A percentile compares a stretch with the other conserved stretches of the same genome.
phyloP scores from a whole-genome alignment of 1,284 basidiomycete genomes.

The Neotropicomus parvogracilis region DNA sequence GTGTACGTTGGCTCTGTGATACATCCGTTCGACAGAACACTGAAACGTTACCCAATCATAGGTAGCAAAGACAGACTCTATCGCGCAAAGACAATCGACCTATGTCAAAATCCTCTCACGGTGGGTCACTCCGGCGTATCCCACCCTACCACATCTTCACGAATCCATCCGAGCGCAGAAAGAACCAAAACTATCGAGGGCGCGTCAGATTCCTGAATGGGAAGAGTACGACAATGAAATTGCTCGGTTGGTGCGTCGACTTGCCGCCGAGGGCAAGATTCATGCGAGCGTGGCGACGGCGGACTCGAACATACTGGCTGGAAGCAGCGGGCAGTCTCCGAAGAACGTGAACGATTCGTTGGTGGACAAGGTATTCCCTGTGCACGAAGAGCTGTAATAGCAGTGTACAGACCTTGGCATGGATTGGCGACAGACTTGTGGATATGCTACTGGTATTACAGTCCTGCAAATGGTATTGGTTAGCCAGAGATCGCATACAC shows the following conservation, averaged over 20 bases:
- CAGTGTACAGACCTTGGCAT: too few species aligned
- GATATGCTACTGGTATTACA: too few species aligned
- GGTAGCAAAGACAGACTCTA: slow-evolving; percentile 79
- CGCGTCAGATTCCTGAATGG: slow-evolving; percentile 97
- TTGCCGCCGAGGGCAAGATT: slow-evolving; percentile 66
- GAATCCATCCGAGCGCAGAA: slow-evolving; percentile 50
- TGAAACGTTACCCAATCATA: slow-evolving; percentile 23
- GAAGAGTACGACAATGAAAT: slow-evolving; percentile 86
- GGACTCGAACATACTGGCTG: slow-evolving; percentile 73
- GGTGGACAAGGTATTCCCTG: background rate
- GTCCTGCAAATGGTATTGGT: too few species aligned
- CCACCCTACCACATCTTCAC: background rate
- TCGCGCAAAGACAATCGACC: slow-evolving; percentile 85
- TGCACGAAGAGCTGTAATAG: slow-evolving; percentile 27
- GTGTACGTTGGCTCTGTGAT: slow-evolving; percentile 53
- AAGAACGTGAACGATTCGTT: background rate
- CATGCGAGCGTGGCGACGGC: slow-evolving; percentile 62
- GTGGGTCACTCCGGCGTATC: slow-evolving; percentile 43
- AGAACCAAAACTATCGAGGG: slow-evolving; percentile 92
- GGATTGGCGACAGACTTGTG: too few species aligned
- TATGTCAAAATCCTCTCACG: slow-evolving; percentile 90
- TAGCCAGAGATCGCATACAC: too few species aligned
- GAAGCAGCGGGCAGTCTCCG: slow-evolving; percentile 26
- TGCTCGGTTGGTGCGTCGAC: slow-evolving; percentile 62
- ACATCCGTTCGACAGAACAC: background rate